A percentile compares a stretch with the other conserved stretches of the same genome.
Conservation (phyloP, 805 yeast genomes). For the Yamadazyma scolyti region DNA sequence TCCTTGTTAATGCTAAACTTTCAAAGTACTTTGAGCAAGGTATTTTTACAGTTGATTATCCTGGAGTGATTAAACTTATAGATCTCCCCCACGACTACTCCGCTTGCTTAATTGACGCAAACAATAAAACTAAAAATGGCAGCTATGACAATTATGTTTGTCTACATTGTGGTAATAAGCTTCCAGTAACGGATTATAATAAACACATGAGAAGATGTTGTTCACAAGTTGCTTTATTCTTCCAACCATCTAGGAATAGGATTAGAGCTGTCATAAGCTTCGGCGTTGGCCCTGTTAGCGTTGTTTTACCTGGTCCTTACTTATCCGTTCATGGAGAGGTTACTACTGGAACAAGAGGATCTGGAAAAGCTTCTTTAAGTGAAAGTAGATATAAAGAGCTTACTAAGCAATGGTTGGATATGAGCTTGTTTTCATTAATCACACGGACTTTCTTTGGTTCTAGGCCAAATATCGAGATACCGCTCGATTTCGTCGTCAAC, state of each 20-base stretch:
- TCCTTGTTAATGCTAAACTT: constrained; percentile 20
- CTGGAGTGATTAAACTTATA: constrained; percentile 51
- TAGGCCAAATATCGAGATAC: constrained; percentile 12
- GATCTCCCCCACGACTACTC: constrained; percentile 46
- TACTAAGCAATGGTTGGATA: constrained; percentile 59
- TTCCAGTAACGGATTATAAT: constrained; percentile 11
- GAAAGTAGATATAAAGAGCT: constrained; percentile 51
- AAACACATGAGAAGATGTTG: constrained; percentile 26
- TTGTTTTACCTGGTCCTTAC: constrained; percentile 60
- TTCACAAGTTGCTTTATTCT: constrained; percentile 22
- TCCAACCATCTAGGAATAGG: constrained; percentile 21
- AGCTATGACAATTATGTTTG: constrained; percentile 26
- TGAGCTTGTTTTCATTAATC: constrained; percentile 50
- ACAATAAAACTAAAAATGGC: constrained; percentile 11
- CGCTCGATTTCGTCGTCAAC: too few species aligned
- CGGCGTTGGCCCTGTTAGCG: constrained; percentile 20
- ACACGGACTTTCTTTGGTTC: constrained; percentile 28
- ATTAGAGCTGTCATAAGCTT: constrained; percentile 21
- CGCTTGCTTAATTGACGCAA: constrained; percentile 21
- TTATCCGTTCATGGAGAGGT: constrained; percentile 74
- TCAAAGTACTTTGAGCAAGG: constrained; percentile 20
- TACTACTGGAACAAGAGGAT: constrained; percentile 50
- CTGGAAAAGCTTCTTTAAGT: constrained; percentile 56
- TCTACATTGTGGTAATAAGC: constrained; percentile 30
- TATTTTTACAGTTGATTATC: constrained; percentile 39